Conservation (phyloP, 306 rosid species). For the Cicer pinnatifidum region DNA sequence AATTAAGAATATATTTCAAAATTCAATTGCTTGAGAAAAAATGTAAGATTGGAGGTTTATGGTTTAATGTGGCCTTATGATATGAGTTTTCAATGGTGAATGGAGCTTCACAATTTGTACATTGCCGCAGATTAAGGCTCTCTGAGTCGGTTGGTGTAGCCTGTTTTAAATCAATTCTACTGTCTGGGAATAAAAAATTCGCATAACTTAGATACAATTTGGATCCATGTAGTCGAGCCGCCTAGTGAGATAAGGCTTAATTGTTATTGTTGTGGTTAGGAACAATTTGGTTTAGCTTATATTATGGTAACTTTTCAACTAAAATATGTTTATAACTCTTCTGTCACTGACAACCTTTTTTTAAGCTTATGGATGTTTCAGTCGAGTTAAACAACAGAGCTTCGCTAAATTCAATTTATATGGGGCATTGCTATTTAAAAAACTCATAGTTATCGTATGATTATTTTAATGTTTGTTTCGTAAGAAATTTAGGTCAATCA, state of each 20-base stretch:
- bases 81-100: neutral
- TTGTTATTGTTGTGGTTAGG: no score
- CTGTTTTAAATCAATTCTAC: conserved; percentile 4
- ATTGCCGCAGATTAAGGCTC: neutral
- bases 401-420: neutral
- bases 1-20: neutral
- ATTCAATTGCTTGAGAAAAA: neutral
- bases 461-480: neutral
- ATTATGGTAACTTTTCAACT: neutral
- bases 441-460: neutral
- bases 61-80: conserved; percentile 11
- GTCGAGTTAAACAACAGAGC: no score
- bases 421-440: neutral
- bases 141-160: neutral
- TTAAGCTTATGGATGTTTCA: neutral
- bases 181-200: neutral
- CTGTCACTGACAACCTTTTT: neutral
- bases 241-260: no score
- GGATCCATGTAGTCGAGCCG: no score
- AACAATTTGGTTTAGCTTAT: neutral
- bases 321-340: neutral
- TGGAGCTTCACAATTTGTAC: neutral
- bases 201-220: neutral
- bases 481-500: neutral
- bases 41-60: neutral